Conservation (phyloP, 129 eudicot genomes). For the Ambrosia artemisiifolia region DNA sequence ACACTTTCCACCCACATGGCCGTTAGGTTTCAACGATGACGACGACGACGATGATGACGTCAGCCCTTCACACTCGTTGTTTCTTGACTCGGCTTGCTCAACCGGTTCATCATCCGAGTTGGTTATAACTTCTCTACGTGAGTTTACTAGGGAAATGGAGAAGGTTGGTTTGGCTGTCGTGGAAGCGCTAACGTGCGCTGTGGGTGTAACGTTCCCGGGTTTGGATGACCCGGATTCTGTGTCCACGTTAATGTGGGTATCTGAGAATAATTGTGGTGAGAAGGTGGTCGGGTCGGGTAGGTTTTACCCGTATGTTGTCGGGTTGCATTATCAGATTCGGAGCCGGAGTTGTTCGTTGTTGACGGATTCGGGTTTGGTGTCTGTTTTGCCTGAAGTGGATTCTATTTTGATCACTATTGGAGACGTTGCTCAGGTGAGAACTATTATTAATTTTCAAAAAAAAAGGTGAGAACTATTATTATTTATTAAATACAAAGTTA, state of each 20-base stretch:
- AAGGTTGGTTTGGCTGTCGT: slow-evolving; percentile 52
- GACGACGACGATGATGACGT: slow-evolving; percentile 36
- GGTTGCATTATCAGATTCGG: slow-evolving; percentile 58
- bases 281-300: slow-evolving; percentile 37
- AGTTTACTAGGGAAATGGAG: slow-evolving; percentile 63
- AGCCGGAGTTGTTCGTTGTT: slow-evolving; percentile 31
- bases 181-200: slow-evolving; percentile 48
- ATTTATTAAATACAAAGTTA: background rate
- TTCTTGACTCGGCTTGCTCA: slow-evolving; percentile 45
- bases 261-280: slow-evolving; percentile 13
- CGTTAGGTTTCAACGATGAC: slow-evolving; percentile 53
- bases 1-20: slow-evolving; percentile 60
- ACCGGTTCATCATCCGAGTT: slow-evolving; percentile 35
- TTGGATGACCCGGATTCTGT: slow-evolving; percentile 35
- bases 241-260: slow-evolving; percentile 63
- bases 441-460: background rate
- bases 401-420: slow-evolving; percentile 79
- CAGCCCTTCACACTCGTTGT: slow-evolving; percentile 38
- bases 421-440: slow-evolving; percentile 79
- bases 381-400: slow-evolving; percentile 45
- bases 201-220: slow-evolving; percentile 54
- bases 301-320: slow-evolving; percentile 71
- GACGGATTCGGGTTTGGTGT: slow-evolving; percentile 67
- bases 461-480: slow-evolving; percentile 45
- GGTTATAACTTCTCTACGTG: slow-evolving; percentile 36